Percentiles rank a stretch among this genome's conserved stretches.
Evolutionary conservation across 345 rosid species (phyloP).

Genomic region (Aegle marmelos): DNA sequence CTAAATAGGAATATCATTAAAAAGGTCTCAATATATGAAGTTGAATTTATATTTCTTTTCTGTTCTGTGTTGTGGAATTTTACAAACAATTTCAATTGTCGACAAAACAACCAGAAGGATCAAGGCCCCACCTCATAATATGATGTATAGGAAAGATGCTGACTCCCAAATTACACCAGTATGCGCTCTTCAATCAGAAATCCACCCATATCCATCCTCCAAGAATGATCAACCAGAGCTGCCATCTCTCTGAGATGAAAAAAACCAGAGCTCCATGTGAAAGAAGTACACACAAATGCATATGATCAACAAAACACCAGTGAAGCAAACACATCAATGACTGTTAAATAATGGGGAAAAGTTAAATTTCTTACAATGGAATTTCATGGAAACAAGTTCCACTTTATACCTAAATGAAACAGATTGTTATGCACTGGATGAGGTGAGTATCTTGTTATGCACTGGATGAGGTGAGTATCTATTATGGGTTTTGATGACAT

Average conservation of each 20-base stretch:
- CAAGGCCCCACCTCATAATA: constrained; percentile 30
- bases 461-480: neutral
- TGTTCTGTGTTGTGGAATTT: neutral
- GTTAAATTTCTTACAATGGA: neutral
- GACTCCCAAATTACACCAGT: constrained; percentile 34
- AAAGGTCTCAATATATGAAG: neutral
- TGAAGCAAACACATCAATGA: constrained; percentile 3
- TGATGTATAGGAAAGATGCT: constrained; percentile 4
- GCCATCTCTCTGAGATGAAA: constrained; percentile 59
- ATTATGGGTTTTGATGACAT: neutral
- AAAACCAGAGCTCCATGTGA: constrained; percentile 8
- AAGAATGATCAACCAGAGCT: constrained; percentile 72
- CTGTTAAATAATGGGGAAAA: neutral
- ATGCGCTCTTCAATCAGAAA: constrained; percentile 52
- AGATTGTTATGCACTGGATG: neutral
- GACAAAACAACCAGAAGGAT: constrained; percentile 11
- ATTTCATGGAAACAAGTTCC: neutral
- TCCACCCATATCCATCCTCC: constrained; percentile 96
- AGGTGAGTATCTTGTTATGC: neutral
- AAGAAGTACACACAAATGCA: neutral
- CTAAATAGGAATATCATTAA: neutral
- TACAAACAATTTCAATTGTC: constrained; percentile 7
- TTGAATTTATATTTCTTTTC: neutral
- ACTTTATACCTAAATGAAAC: constrained; percentile 1
- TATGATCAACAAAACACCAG: neutral